Evolutionary conservation across 2,329 filamentous ascomycete species (phyloP).

Genomic region (Aureobasidium melanogenum): DNA sequence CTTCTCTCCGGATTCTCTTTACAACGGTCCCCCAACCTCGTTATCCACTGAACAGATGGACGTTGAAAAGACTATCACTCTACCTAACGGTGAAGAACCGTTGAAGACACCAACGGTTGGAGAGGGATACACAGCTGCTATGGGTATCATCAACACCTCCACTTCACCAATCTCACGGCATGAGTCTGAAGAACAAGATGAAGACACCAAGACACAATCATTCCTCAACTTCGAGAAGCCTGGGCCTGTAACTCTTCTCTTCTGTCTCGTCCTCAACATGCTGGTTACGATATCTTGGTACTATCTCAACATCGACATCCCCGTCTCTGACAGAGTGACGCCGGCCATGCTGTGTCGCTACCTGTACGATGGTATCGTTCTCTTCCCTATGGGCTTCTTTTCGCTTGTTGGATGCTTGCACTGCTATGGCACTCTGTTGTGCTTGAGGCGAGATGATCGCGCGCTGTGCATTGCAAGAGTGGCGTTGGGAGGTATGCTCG

Average conservation of each 20-base stretch:
- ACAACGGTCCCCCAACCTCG: not conserved
- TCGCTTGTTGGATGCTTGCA: not conserved
- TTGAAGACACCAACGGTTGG: not conserved
- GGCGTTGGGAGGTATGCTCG: not conserved
- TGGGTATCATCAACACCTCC: not conserved
- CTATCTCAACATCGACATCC: not conserved
- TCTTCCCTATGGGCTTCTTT: not conserved
- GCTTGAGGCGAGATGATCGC: not conserved
- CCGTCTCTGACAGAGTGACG: not conserved
- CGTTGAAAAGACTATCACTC: not conserved
- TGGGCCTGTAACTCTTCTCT: not conserved
- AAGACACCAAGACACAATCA: not conserved
- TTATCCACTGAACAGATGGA: not conserved
- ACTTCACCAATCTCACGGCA: not conserved
- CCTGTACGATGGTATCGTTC: not conserved
- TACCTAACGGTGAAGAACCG: not conserved
- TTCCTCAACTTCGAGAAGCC: not conserved
- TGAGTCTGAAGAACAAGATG: not conserved
- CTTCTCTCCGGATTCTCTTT: not conserved
- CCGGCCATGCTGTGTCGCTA: not conserved
- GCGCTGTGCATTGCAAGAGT: not conserved
- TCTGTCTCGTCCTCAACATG: not conserved
- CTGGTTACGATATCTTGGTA: constrained; percentile 3
- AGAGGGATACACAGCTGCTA: not conserved
- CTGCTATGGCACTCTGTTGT: not conserved